Evolutionary conservation across 306 rosid genomes (phyloP).

Genomic region (Ziziphus jujuba): DNA sequence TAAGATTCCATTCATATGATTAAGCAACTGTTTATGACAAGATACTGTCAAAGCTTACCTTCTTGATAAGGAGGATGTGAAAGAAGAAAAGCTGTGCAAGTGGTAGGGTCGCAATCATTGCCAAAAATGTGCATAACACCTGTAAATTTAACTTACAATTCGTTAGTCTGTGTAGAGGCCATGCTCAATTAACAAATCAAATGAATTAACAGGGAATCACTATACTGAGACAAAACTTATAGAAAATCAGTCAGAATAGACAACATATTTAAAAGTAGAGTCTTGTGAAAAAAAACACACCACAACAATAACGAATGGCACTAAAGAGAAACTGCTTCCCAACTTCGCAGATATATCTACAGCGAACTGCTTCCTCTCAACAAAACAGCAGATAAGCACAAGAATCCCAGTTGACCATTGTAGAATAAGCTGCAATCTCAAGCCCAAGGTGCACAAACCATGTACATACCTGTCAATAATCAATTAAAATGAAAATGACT

Average conservation of each 20-base stretch:
- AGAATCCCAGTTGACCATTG: slow-evolving; percentile 96
- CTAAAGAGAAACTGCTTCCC: slow-evolving; percentile 95
- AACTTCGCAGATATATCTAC: slow-evolving; percentile 68
- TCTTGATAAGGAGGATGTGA: slow-evolving; percentile 92
- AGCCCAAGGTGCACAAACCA: slow-evolving; percentile 81
- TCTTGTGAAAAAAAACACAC: slow-evolving; percentile 40
- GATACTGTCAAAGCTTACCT: slow-evolving; percentile 44
- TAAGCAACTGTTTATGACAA: not conserved
- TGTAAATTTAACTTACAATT: slow-evolving; percentile 27
- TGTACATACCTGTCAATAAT: slow-evolving; percentile 85
- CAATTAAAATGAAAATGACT: slow-evolving; percentile 66
- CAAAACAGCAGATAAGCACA: slow-evolving; percentile 82
- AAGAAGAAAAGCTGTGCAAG: slow-evolving; percentile 94
- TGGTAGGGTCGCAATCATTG: slow-evolving; percentile 92
- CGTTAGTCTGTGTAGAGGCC: slow-evolving; percentile 7
- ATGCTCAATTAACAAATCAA: not conserved
- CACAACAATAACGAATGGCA: slow-evolving; percentile 82
- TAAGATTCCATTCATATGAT: not conserved
- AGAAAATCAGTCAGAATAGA: not conserved
- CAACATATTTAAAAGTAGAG: not conserved
- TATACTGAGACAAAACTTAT: not conserved
- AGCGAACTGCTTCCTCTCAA: slow-evolving; percentile 76
- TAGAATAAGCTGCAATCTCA: slow-evolving; percentile 99
- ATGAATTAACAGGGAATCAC: not conserved
- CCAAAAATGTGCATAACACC: slow-evolving; percentile 89